phyloP scores from a whole-genome alignment of 2,329 filamentous ascomycete genomes.

The Falciphora oryzae region DNA sequence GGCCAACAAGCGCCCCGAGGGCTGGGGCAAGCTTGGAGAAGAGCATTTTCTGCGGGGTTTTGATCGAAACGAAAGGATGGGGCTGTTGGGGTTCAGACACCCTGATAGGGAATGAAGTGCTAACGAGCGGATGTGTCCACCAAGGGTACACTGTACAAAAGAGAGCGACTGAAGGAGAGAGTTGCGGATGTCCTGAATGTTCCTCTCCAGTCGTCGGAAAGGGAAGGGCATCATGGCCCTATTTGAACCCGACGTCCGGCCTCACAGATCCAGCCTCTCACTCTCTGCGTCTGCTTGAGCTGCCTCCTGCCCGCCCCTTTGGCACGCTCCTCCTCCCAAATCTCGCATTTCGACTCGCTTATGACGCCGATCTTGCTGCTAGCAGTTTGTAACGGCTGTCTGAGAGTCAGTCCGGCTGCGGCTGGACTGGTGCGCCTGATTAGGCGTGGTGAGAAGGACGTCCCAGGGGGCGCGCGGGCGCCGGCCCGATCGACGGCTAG shows the following conservation, averaged over 20 bases:
- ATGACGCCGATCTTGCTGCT: neutral
- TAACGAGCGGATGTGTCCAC: neutral
- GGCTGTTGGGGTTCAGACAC: neutral
- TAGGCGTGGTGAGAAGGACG: neutral
- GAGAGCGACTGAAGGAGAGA: slow-evolving; percentile 2
- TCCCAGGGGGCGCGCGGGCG: neutral
- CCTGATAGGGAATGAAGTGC: neutral
- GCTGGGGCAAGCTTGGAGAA: slow-evolving; percentile 12
- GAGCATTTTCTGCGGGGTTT: slow-evolving; percentile 11
- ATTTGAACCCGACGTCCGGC: neutral
- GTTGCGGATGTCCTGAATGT: neutral
- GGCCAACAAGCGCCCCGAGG: slow-evolving; percentile 14
- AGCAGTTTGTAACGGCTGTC: no score
- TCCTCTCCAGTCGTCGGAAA: neutral
- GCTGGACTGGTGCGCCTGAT: no score
- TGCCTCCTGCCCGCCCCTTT: neutral
- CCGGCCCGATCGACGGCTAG: neutral
- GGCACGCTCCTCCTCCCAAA: no score
- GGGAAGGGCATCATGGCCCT: neutral
- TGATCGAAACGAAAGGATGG: neutral
- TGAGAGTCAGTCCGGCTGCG: no score
- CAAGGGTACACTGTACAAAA: neutral
- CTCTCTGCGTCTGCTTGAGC: neutral
- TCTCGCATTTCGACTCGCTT: neutral
- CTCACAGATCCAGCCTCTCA: no score